Base-by-base conservation (phyloP, 2,329 filamentous ascomycete genomes). In the Raffaelea ambrosiae region DNA sequence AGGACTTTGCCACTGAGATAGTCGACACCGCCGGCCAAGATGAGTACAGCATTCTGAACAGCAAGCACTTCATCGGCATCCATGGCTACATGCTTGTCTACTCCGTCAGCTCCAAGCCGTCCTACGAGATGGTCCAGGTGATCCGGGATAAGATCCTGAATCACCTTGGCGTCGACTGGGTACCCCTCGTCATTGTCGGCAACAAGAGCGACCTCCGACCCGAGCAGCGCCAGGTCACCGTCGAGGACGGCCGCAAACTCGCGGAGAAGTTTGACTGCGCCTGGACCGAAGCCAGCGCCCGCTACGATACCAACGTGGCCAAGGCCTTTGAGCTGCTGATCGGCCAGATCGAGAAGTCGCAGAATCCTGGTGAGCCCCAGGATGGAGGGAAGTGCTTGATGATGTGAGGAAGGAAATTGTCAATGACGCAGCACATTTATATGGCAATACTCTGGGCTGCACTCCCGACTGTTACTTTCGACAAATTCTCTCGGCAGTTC, bases 81-180 rank as follows among this genome's bases (percentile, higher is more conserved):
- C 93, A 98, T 71, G 93, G 93, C 49, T 98, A 97, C 67, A 89
- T 98, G 79, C 84, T 98, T 51, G 91, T 96, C 43, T 98, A 98
- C 69, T 95, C 90, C n/a, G 90, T 98, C 44, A 86, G 87, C 20
- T 95, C 88, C 43, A 83, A 88, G 61, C 86, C 93, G 58, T 95
- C 89, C 10, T 97, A 96, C 62, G 93, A 98, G 65, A 98, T 97
- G 91, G 85, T 95, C 44, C 82, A 87, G 60, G 88, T 96, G 51
- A 95, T 98, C 56, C 78, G 90, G 22, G 91, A 97, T 65, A 98
- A 97, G 76, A 96, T 98, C 53, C 73, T 98, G 50, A 95, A 95
- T 65, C 91, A 97, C 64, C 56, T 95, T 87, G 93, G 93, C 55
- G 86, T 89, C 50, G 90, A 96, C 58, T 86, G 84, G 65, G 88